Base-by-base conservation (phyloP, 1,139 yeast species). In the Zygotorulaspora mrakii region DNA sequence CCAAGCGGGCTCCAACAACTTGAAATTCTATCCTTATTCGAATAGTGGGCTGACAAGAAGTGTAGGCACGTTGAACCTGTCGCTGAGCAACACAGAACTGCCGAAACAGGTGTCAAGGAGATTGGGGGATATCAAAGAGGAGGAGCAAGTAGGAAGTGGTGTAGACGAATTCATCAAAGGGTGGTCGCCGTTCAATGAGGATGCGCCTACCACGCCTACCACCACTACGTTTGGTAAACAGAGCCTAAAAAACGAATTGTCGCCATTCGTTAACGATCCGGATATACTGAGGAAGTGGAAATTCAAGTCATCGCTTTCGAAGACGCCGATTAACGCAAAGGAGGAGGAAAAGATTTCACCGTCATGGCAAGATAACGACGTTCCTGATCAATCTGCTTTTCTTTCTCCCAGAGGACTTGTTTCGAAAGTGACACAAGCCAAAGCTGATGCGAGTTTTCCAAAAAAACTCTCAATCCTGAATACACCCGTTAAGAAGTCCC, bases 401-500 rank as follows among this genome's bases (percentile, higher is more conserved):
- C 33, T 33, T 17, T 46, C 49, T 24, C 46, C 55, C 9, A 43
- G 43, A 7, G 66, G 65, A 6, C 45, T 63, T 31, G 40, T 52
- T 10, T 62, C 66, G 3, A 63, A 63, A 37, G 45, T 53, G 31
- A 30, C 46, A 5, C 44, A 43, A 37, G 35, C 33, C 6, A 29
- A 35, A 21, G 29, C 46, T 5, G 35, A 44, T 24, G 45, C 42
- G 17, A 37, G 41, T 12, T 48, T 47, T 23, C 54, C 61, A 6
- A 50, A 49, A 16, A 54, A 49, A 36, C 39, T 52, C 14, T 37
- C 44, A 9, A 55, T 56, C n/a, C 66, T 65, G 3, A 57, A 57
- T 36, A 61, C 66, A 11, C 66, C 66, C 4, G 54, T 57, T 21
- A 60, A 57, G 35, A 57, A 51, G 43, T 55, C 60, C 11, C 64